These are phyloP conservation scores for Roridomyces roridus DNA, from an alignment of 768 basidiomycete genomes.

Conservation along the genomic window DNA sequence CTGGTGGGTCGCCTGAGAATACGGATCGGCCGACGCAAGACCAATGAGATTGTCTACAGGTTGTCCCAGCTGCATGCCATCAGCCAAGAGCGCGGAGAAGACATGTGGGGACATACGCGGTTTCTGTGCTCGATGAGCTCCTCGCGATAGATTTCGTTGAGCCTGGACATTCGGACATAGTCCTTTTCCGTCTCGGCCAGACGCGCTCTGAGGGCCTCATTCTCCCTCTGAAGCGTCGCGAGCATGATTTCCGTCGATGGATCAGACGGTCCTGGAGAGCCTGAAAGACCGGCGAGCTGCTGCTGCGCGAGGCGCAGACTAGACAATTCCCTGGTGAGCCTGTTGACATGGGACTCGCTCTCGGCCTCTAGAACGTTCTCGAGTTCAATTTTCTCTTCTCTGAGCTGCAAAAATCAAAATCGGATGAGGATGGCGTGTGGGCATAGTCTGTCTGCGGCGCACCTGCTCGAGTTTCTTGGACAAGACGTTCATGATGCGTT, in stretches of 20 bases:
- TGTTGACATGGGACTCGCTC: constrained; percentile 84
- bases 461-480: constrained; percentile 88
- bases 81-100: constrained; percentile 13
- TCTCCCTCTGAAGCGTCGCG: constrained; percentile 79
- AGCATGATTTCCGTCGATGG: constrained; percentile 66
- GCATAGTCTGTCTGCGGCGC: constrained; percentile 26
- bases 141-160: constrained; percentile 86
- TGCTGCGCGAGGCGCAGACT: constrained; percentile 64
- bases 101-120: constrained; percentile 57
- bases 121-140: constrained; percentile 81
- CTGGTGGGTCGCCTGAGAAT: constrained; percentile 74
- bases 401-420: constrained; percentile 51
- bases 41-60: constrained; percentile 83
- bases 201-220: constrained; percentile 71
- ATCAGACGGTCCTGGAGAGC: constrained; percentile 37
- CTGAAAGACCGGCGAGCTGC: constrained; percentile 41
- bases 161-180: constrained; percentile 71
- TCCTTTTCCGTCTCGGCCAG: constrained; percentile 80
- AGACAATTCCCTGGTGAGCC: constrained; percentile 72
- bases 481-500: constrained; percentile 83
- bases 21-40: constrained; percentile 66
- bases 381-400: constrained; percentile 84
- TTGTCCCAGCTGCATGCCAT: constrained; percentile 61
- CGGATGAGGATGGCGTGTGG: background rate
- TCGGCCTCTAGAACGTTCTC: constrained; percentile 87